phyloP scores from a whole-genome alignment of 1,284 basidiomycete genomes.

The Sporisorium sorghi region DNA sequence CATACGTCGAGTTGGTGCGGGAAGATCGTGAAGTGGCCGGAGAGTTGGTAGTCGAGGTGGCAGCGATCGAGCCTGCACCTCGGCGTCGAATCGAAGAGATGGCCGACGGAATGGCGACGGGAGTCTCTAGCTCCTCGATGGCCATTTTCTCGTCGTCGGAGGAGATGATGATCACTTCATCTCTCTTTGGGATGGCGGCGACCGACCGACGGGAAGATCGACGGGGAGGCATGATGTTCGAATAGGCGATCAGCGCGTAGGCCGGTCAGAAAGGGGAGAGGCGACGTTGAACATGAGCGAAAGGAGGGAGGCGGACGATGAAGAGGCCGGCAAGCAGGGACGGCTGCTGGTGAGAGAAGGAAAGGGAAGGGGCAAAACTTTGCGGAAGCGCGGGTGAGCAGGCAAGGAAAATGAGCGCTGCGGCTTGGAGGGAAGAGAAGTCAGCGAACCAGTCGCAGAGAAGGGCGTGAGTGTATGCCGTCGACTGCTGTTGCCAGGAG shows the following conservation, averaged over 20 bases:
- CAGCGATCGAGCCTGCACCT: constrained; percentile 22
- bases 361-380: background rate
- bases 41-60: constrained; percentile 30
- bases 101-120: background rate
- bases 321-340: background rate
- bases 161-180: constrained; percentile 34
- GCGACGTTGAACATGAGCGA: background rate
- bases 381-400: background rate
- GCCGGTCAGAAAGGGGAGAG: background rate
- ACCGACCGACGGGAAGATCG: constrained; percentile 35
- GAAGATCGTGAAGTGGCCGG: constrained; percentile 38
- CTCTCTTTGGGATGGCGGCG: constrained; percentile 6
- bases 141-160: constrained; percentile 24
- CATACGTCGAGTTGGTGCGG: constrained; percentile 32
- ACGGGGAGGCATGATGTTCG: constrained; percentile 42
- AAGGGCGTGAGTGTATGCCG: constrained; percentile 11
- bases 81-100: constrained; percentile 13
- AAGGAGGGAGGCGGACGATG: background rate
- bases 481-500: background rate
- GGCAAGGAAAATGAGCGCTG: too few relatives aligned
- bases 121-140: background rate
- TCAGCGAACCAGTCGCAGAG: constrained; percentile 14
- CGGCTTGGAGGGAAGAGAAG: background rate
- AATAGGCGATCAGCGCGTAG: background rate
- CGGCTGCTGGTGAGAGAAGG: background rate